Percentiles rank a stretch among this genome's conserved stretches.
phyloP scores from a whole-genome alignment of 2,329 filamentous ascomycete species.

The Hypoxylon sp. region DNA sequence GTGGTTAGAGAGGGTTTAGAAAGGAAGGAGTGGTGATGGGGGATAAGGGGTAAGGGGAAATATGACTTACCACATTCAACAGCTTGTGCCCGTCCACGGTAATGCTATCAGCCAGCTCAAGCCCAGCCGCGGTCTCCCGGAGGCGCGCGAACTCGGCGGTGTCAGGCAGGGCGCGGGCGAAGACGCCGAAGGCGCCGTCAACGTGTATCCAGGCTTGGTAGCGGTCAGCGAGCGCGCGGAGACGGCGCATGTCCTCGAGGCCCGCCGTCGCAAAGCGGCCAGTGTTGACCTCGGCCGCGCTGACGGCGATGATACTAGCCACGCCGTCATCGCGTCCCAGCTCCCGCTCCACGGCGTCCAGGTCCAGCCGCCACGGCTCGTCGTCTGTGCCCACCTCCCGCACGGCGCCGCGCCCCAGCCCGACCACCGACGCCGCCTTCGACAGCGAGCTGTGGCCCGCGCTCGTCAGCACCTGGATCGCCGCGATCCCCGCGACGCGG shows the following conservation, averaged over 20 bases:
- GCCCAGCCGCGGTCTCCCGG: slow-evolving; percentile 62
- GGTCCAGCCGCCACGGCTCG: slow-evolving; percentile 74
- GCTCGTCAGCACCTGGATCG: slow-evolving; percentile 81
- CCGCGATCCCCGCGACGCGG: slow-evolving; percentile 65
- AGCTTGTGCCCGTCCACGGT: slow-evolving; percentile 88
- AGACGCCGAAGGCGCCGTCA: slow-evolving; percentile 88
- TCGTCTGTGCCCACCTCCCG: slow-evolving; percentile 62
- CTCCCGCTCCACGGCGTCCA: slow-evolving; percentile 68
- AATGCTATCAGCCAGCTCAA: slow-evolving; percentile 88
- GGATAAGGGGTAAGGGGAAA: not conserved
- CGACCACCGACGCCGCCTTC: slow-evolving; percentile 84
- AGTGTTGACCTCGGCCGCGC: slow-evolving; percentile 90
- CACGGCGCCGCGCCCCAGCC: slow-evolving; percentile 75
- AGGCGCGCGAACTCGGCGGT: slow-evolving; percentile 63
- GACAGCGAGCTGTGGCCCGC: slow-evolving; percentile 82
- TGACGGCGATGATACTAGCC: slow-evolving; percentile 83
- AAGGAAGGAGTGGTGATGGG: not conserved
- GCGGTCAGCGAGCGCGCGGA: slow-evolving; percentile 75
- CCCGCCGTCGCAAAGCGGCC: slow-evolving; percentile 75
- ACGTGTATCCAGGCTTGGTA: slow-evolving; percentile 88
- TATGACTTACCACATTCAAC: slow-evolving; percentile 76
- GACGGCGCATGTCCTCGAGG: slow-evolving; percentile 63
- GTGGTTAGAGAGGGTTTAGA: not conserved
- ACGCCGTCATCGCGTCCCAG: slow-evolving; percentile 60
- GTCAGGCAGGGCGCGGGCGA: slow-evolving; percentile 71